Percentiles rank a stretch among this genome's conserved stretches.
Conservation (phyloP, 73 alveolate genomes). For the Paramecium caudatum region DNA sequence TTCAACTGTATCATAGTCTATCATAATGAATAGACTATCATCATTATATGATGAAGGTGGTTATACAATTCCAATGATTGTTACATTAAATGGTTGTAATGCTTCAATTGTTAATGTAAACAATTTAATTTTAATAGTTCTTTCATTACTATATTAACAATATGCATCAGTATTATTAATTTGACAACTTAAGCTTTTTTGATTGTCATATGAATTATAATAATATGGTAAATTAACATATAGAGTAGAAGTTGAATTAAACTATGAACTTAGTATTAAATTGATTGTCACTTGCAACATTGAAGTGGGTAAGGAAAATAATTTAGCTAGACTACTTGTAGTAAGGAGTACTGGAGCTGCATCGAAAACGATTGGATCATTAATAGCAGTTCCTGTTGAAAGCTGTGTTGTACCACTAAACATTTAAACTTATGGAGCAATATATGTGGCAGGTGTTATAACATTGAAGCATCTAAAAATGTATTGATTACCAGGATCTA, state of each 20-base stretch:
- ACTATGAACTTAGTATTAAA: not conserved
- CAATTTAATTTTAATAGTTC: constrained; percentile 29
- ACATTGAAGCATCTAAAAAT: constrained; percentile 19
- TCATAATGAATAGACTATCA: not conserved
- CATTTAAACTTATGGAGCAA: constrained; percentile 23
- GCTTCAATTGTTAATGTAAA: constrained; percentile 19
- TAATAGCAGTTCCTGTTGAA: not conserved
- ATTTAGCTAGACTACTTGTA: not conserved
- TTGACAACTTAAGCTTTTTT: constrained; percentile 27
- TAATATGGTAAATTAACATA: constrained; percentile 28
- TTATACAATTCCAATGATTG: not conserved
- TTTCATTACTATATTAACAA: constrained; percentile 34
- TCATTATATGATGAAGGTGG: not conserved
- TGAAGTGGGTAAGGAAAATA: not conserved
- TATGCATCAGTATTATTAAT: constrained; percentile 42
- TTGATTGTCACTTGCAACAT: not conserved
- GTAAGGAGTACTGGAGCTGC: not conserved
- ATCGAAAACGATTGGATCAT: not conserved
- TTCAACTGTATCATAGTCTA: not conserved
- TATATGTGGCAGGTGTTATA: not conserved
- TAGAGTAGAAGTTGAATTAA: not conserved
- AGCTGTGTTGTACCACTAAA: not conserved
- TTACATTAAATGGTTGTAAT: not conserved
- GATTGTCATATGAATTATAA: constrained; percentile 48
- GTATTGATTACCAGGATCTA: not conserved